Evolutionary conservation across 2,329 filamentous ascomycete genomes (phyloP).

Genomic region (Didymella keratinophila): DNA sequence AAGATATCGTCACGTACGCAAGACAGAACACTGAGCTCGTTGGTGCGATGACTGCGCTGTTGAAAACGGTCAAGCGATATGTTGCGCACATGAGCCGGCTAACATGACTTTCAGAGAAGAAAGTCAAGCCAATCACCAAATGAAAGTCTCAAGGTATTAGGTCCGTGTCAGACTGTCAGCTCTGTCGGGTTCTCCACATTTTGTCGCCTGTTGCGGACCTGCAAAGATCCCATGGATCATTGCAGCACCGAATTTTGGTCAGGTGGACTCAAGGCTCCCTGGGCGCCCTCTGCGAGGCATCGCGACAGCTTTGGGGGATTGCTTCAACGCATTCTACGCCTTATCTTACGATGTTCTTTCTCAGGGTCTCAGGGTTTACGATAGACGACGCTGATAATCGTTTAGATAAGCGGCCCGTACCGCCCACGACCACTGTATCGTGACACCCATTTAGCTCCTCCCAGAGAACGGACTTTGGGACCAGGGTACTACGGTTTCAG

Average conservation of each 20-base stretch:
- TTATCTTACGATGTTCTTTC: neutral
- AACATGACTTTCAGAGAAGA: conserved; percentile 8
- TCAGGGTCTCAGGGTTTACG: neutral
- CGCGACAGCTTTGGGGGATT: neutral
- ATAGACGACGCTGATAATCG: neutral
- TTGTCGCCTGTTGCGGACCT: neutral
- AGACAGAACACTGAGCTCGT: neutral
- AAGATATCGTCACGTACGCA: neutral
- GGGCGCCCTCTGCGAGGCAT: neutral
- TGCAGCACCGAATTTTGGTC: conserved; percentile 8
- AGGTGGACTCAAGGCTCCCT: conserved; percentile 4
- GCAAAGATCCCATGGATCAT: conserved; percentile 6
- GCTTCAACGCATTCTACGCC: neutral
- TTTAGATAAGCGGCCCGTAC: conserved; percentile 13
- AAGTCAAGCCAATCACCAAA: neutral
- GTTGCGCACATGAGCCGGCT: conserved; percentile 11
- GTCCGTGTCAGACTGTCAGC: neutral
- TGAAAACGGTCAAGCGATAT: conserved; percentile 3
- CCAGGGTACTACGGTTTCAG: conserved; percentile 24
- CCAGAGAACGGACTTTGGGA: conserved; percentile 17
- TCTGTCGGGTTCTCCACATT: neutral
- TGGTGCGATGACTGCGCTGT: neutral
- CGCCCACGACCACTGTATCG: conserved; percentile 16
- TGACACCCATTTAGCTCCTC: conserved; percentile 12
- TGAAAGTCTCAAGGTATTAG: neutral